Percentiles rank a stretch among this genome's conserved stretches.
phyloP scores from a whole-genome alignment of 73 alveolate species.

The Effrenium voratum region DNA sequence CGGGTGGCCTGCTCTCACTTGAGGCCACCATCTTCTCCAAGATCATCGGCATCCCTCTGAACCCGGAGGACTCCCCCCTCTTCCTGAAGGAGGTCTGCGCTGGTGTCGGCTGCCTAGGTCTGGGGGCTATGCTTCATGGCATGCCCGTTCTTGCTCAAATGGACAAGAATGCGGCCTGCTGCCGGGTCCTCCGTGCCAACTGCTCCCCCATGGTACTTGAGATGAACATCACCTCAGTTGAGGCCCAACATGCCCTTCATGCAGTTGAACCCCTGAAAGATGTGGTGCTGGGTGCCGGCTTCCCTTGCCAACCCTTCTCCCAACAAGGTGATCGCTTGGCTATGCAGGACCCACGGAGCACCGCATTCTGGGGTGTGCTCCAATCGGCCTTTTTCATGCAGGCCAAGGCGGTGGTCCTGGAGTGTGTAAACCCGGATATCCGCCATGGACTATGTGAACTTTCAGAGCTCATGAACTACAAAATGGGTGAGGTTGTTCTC shows the following conservation, averaged over 20 bases:
- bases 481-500: neutral
- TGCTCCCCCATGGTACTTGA: no score
- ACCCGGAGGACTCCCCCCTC: no score
- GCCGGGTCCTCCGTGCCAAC: no score
- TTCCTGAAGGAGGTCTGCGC: no score
- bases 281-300: neutral
- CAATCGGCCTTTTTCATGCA: neutral
- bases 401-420: neutral
- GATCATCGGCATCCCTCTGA: no score
- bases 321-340: neutral
- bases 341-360: neutral
- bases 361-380: neutral
- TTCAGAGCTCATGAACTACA: neutral
- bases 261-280: neutral
- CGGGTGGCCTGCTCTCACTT: no score
- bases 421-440: neutral
- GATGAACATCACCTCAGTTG: no score
- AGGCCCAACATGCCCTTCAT: neutral
- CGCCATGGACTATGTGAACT: neutral
- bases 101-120: no score
- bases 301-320: neutral
- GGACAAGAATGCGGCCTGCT: no score
- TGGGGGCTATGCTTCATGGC: no score
- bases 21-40: no score
- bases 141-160: no score